A percentile compares a stretch with the other conserved stretches of the same genome.
phyloP scores from a whole-genome alignment of 768 basidiomycete genomes.

The Ramaria rubella region DNA sequence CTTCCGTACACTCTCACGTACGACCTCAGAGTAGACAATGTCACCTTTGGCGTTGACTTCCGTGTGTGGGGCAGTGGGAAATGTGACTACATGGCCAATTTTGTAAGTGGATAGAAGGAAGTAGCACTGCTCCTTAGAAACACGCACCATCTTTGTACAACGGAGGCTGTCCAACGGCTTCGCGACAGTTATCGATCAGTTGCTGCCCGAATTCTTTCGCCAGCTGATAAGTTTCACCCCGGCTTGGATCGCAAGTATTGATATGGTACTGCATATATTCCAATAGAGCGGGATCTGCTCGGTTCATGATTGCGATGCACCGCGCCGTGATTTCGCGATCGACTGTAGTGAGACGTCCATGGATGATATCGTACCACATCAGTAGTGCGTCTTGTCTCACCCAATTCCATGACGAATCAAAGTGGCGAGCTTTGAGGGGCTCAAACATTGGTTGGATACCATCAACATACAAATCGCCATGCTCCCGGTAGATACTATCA shows the following conservation, averaged over 20 bases:
- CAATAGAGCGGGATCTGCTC: constrained; percentile 87
- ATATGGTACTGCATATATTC: constrained; percentile 97
- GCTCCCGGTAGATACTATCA: constrained; percentile 84
- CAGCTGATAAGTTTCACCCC: constrained; percentile 89
- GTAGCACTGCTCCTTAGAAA: too few relatives aligned
- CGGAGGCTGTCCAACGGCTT: constrained; percentile 77
- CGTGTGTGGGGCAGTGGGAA: constrained; percentile 96
- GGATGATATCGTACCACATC: constrained; percentile 99
- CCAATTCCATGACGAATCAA: constrained; percentile 99
- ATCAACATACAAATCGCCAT: constrained; percentile 88
- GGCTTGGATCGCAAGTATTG: constrained; percentile 67
- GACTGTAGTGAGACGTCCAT: constrained; percentile 87
- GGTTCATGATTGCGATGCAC: constrained; percentile 95
- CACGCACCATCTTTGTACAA: constrained; percentile 88
- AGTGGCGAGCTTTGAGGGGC: constrained; percentile 91
- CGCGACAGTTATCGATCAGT: constrained; percentile 87
- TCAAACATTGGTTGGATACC: constrained; percentile 95
- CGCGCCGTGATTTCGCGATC: constrained; percentile 96
- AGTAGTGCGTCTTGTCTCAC: constrained; percentile 92
- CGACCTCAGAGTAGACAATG: constrained; percentile 90
- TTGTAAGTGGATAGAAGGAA: too few relatives aligned
- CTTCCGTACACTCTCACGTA: constrained; percentile 93
- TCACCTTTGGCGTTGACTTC: constrained; percentile 92
- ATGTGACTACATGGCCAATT: constrained; percentile 86
- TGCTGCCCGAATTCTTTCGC: constrained; percentile 97